Evolutionary conservation across 768 basidiomycete genomes (phyloP).

Genomic region (Hygrophorus pudorinus): DNA sequence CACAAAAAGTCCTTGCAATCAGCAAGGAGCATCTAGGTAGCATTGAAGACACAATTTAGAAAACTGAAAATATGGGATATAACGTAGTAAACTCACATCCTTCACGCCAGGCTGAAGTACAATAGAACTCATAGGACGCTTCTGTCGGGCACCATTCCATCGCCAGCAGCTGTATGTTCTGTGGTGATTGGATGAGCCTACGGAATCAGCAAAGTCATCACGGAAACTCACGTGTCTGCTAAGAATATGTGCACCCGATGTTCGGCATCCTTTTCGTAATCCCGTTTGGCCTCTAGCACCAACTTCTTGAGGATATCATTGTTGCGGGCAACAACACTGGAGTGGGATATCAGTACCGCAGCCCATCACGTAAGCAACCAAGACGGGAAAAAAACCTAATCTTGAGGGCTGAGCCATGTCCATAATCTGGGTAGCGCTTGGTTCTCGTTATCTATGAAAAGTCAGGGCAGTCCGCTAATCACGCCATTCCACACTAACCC

Average conservation of each 20-base stretch:
- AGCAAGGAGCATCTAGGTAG: slow-evolving; percentile 67
- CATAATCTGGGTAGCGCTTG: slow-evolving; percentile 67
- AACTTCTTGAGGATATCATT: slow-evolving; percentile 84
- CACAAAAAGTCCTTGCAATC: slow-evolving; percentile 81
- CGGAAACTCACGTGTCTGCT: slow-evolving; percentile 68
- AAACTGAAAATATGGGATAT: no score
- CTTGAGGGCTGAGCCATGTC: slow-evolving; percentile 64
- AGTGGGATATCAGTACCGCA: not conserved
- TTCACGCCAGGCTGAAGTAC: slow-evolving; percentile 84
- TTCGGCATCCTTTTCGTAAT: slow-evolving; percentile 86
- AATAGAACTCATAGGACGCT: slow-evolving; percentile 88
- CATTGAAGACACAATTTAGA: no score
- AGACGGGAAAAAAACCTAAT: slow-evolving; percentile 47
- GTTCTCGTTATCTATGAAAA: slow-evolving; percentile 62
- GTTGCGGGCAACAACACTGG: slow-evolving; percentile 77
- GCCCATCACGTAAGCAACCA: not conserved
- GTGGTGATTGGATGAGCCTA: not conserved
- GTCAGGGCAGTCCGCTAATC: slow-evolving; percentile 10
- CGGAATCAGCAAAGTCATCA: slow-evolving; percentile 5
- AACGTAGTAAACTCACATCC: slow-evolving; percentile 25
- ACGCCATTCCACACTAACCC: slow-evolving; percentile 34
- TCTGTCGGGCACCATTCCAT: slow-evolving; percentile 83
- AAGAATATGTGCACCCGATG: slow-evolving; percentile 86
- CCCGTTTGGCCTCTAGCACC: slow-evolving; percentile 78
- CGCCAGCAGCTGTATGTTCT: slow-evolving; percentile 74